Percentiles rank a stretch among this genome's conserved stretches.
Evolutionary conservation across 2,329 filamentous ascomycete genomes (phyloP).

Genomic region (Aureobasidium uvarum): DNA sequence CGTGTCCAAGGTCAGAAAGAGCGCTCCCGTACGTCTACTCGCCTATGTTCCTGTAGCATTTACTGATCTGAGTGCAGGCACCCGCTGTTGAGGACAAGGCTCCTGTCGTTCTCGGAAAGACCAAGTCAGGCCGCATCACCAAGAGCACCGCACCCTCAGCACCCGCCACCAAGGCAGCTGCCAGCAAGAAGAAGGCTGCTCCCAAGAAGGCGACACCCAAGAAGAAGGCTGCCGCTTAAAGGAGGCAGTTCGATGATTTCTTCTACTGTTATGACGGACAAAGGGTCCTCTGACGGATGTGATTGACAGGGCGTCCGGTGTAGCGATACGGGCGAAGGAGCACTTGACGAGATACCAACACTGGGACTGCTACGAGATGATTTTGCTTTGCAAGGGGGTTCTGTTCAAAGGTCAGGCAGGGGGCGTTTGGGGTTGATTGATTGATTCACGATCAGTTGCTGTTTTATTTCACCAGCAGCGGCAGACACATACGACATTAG

Average conservation of each 20-base stretch:
- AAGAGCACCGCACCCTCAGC: constrained; percentile 59
- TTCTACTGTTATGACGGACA: constrained; percentile 20
- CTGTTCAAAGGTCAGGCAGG: constrained; percentile 17
- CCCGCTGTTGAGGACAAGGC: constrained; percentile 68
- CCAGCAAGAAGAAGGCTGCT: constrained; percentile 47
- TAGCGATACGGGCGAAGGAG: constrained; percentile 15
- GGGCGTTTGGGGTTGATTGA: constrained; percentile 22
- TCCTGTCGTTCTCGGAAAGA: constrained; percentile 68
- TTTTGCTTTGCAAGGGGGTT: constrained; percentile 22
- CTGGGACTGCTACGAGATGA: constrained; percentile 24
- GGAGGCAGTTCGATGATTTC: neutral
- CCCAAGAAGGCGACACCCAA: constrained; percentile 47
- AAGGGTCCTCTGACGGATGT: constrained; percentile 22
- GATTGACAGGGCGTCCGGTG: constrained; percentile 21
- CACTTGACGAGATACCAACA: constrained; percentile 27
- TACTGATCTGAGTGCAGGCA: constrained; percentile 45
- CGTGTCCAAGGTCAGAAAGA: constrained; percentile 48
- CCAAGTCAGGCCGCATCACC: constrained; percentile 80
- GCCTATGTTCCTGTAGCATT: neutral
- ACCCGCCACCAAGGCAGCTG: constrained; percentile 43
- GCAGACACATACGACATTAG: constrained; percentile 3
- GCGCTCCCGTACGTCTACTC: constrained; percentile 36
- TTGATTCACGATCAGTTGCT: constrained; percentile 20
- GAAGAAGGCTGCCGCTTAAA: constrained; percentile 39
- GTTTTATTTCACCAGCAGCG: neutral